A percentile compares a stretch with the other conserved stretches of the same genome.
phyloP scores from a whole-genome alignment of 169 alveolate species.

The Cryptosporidium parvum region DNA sequence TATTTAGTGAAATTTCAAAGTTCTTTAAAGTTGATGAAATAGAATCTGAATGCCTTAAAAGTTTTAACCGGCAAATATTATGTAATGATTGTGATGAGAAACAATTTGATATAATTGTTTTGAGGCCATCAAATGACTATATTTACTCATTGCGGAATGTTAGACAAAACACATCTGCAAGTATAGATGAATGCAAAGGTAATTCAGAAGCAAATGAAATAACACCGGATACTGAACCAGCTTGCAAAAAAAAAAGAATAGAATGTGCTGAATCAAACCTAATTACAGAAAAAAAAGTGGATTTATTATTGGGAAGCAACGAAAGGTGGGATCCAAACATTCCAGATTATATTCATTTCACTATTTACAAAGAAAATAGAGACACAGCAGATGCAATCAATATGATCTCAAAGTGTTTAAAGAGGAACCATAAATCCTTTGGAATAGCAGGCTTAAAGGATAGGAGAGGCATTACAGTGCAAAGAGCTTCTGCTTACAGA shows the following conservation, averaged over 20 bases:
- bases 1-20: slow-evolving; percentile 26
- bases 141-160: slow-evolving; percentile 38
- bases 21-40: slow-evolving; percentile 22
- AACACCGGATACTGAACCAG: background rate
- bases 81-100: background rate
- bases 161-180: background rate
- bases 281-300: background rate
- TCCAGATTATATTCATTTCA: slow-evolving; percentile 82
- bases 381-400: slow-evolving; percentile 91
- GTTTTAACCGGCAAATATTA: background rate
- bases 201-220: background rate
- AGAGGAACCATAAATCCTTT: slow-evolving; percentile 85
- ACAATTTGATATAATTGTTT: slow-evolving; percentile 23
- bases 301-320: slow-evolving; percentile 4
- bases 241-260: background rate
- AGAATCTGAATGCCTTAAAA: background rate
- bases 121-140: slow-evolving; percentile 49
- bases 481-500: slow-evolving; percentile 77
- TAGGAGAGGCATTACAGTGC: slow-evolving; percentile 93
- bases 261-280: background rate
- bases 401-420: slow-evolving; percentile 87
- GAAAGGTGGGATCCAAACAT: slow-evolving; percentile 66
- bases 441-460: slow-evolving; percentile 93
- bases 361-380: slow-evolving; percentile 88
- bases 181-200: background rate